phyloP scores from a whole-genome alignment of 495 filamentous ascomycete species.

The Parathielavia appendiculata region DNA sequence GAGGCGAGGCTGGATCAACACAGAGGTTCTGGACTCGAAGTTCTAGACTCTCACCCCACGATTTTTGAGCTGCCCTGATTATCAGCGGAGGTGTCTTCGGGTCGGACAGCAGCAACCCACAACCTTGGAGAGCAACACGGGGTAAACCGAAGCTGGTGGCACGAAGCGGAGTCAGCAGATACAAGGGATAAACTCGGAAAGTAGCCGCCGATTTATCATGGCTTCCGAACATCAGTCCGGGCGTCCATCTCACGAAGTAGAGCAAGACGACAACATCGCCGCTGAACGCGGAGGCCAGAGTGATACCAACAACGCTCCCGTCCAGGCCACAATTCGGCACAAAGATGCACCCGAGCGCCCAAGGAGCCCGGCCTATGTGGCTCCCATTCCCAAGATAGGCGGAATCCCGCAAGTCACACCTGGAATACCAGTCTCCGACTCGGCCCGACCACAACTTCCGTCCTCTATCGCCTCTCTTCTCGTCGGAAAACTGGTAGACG shows the following conservation, averaged over 20 bases:
- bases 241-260: background rate
- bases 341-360: constrained; percentile 8
- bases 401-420: constrained; percentile 21
- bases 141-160: too few relatives aligned
- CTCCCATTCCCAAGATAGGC: constrained; percentile 32
- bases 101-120: too few relatives aligned
- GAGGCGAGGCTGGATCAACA: too few relatives aligned
- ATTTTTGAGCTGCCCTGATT: too few relatives aligned
- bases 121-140: too few relatives aligned
- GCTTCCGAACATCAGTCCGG: constrained; percentile 2
- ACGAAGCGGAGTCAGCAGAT: background rate
- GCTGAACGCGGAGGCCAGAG: constrained; percentile 2
- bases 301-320: constrained; percentile 1
- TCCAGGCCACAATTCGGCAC: constrained; percentile 6
- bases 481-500: constrained; percentile 65
- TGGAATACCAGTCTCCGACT: constrained; percentile 18
- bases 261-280: constrained; percentile 4
- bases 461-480: constrained; percentile 51
- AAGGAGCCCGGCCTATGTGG: constrained; percentile 30
- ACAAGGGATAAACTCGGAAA: background rate
- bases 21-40: too few relatives aligned
- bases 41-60: too few relatives aligned
- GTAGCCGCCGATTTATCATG: background rate
- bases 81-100: too few relatives aligned
- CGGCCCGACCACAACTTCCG: constrained; percentile 26